Base-by-base conservation (phyloP, 2,329 filamentous ascomycete genomes). In the Fusarium sp. region DNA sequence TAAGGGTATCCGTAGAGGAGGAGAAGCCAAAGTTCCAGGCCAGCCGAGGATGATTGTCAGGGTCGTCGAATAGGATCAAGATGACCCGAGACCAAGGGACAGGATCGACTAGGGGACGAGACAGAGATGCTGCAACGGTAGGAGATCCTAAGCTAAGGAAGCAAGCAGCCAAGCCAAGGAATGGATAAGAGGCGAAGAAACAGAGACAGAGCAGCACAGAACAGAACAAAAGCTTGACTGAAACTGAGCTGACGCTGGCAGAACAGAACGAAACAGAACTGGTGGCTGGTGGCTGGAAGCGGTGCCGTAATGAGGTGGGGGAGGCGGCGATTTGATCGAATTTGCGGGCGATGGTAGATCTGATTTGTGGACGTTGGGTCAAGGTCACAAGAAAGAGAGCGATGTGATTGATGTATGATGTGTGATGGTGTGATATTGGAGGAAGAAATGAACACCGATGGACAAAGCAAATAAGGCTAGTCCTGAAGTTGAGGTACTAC, bases 221-320 rank as follows among this genome's bases (percentile, higher is more conserved):
- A 55, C 26, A 48, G 42, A 50, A 38, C 33, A 60, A 59, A 65
- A 64, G 62, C 62, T 65, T 64, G 60, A 61, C 49, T 64, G 61
- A 60, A 30, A 58, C 60, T 41, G 37, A 41, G 35, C 44, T 37
- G 20, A 50, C 42, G 18, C 52, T 54, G 55, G 10, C 48, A 26
- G 50, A 68, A 49, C 57, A 37, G 63, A 60, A 52, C 61, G 18
- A 49, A 52, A 69, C 52, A 53, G 70, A 67, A 64, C 66, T 15
- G 73, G 71, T 73, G 71, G 71, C 67, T 76, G 75, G 74, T 76
- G 74, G 74, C 74, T 76, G 73, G 74, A 72, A 73, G 71, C 59
- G 74, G 72, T 76, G 73, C 74, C 73, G 74, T 73, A 76, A 75
- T 70, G 53, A 74, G 74, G 74, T 76, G 73, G 74, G 74, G 74